A percentile compares a stretch with the other conserved stretches of the same genome.
Evolutionary conservation across 768 basidiomycete genomes (phyloP).

Genomic region (Hirschioporus abietinus): DNA sequence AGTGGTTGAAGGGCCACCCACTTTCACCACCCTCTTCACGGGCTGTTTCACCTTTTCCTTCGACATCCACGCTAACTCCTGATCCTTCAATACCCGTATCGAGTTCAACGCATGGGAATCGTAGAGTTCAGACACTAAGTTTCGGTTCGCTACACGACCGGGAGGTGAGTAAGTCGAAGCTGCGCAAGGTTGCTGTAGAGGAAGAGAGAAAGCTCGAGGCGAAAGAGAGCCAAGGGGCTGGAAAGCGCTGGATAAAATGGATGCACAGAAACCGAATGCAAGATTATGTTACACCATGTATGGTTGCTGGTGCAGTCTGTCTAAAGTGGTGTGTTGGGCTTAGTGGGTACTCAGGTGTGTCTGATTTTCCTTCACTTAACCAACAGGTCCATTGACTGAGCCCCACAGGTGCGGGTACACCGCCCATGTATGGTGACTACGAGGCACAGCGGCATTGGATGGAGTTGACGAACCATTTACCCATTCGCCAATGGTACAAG

Average conservation of each 20-base stretch:
- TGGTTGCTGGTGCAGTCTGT: constrained; percentile 47
- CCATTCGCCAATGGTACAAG: constrained; percentile 75
- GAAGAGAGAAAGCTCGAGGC: constrained; percentile 13
- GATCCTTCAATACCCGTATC: constrained; percentile 10
- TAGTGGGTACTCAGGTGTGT: constrained; percentile 79
- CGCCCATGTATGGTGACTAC: constrained; percentile 89
- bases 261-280: constrained; percentile 67
- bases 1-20: constrained; percentile 51
- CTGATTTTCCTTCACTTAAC: neutral
- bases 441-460: constrained; percentile 96
- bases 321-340: constrained; percentile 69
- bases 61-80: constrained; percentile 22
- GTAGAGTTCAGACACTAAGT: constrained; percentile 22
- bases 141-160: constrained; percentile 42
- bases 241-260: constrained; percentile 71
- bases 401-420: constrained; percentile 52
- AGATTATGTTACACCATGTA: constrained; percentile 51
- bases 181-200: neutral
- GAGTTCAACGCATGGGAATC: neutral
- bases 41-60: constrained; percentile 39
- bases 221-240: constrained; percentile 30
- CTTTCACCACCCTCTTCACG: constrained; percentile 45
- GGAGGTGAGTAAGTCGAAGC: constrained; percentile 12
- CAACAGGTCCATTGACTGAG: constrained; percentile 2
- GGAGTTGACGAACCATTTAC: constrained; percentile 80